Percentiles rank a stretch among this genome's conserved stretches.
Conservation (phyloP, 768 basidiomycete species). For the Panellus pusillus region DNA sequence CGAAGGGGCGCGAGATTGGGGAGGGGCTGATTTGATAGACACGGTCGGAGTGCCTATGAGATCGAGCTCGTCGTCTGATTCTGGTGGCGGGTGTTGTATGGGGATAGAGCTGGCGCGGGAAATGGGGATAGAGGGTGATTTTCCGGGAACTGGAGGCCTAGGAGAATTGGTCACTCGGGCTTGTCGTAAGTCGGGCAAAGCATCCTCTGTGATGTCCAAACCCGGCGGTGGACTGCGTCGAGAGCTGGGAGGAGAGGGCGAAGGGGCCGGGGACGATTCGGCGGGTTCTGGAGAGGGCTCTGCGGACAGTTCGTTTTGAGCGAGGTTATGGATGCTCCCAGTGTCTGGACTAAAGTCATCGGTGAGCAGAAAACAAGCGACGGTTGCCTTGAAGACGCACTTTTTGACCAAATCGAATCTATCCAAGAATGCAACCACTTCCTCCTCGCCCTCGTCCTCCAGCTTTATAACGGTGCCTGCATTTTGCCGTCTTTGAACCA, state of each 20-base stretch:
- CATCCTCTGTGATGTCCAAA: background rate
- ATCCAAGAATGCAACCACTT: slow-evolving; percentile 52
- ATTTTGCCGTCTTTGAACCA: slow-evolving; percentile 56
- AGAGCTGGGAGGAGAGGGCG: background rate
- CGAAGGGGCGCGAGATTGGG: slow-evolving; percentile 16
- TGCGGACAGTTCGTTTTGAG: slow-evolving; percentile 31
- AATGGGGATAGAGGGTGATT: slow-evolving; percentile 5
- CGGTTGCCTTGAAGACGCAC: slow-evolving; percentile 15
- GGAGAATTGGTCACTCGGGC: slow-evolving; percentile 9
- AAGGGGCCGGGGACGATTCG: background rate
- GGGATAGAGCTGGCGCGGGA: slow-evolving; percentile 19
- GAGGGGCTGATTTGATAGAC: slow-evolving; percentile 13
- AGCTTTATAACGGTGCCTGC: slow-evolving; percentile 40
- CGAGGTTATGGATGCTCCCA: slow-evolving; percentile 40
- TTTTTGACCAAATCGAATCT: slow-evolving; percentile 49
- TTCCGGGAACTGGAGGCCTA: background rate
- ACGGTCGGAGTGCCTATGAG: slow-evolving; percentile 33
- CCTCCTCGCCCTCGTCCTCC: slow-evolving; percentile 43
- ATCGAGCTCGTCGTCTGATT: slow-evolving; percentile 40
- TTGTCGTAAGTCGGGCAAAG: slow-evolving; percentile 1
- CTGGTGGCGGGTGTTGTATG: slow-evolving; percentile 14
- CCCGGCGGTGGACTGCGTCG: slow-evolving; percentile 2
- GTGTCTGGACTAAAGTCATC: slow-evolving; percentile 36
- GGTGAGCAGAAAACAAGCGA: background rate
- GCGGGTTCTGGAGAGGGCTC: slow-evolving; percentile 13